phyloP scores from a whole-genome alignment of 148 eudicot genomes.

The Rhododendron ovatum region DNA sequence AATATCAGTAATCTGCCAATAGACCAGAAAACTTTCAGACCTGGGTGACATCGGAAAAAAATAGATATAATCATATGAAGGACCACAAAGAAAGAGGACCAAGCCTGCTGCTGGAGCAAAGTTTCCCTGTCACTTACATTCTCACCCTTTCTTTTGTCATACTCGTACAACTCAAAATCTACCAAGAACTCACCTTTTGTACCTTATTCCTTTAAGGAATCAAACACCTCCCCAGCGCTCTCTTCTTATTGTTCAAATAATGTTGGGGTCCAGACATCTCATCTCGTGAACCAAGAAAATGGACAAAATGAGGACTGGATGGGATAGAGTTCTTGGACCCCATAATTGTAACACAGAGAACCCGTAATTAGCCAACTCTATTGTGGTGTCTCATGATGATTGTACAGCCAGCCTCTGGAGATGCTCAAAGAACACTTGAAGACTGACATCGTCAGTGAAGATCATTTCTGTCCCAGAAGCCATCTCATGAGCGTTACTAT shows the following conservation, averaged over 20 bases:
- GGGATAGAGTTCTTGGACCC: constrained; percentile 9
- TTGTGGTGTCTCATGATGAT: constrained; percentile 53
- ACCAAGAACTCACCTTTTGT: constrained; percentile 6
- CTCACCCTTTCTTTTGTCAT: background rate
- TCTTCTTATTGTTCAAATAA: background rate
- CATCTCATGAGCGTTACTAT: constrained; percentile 73
- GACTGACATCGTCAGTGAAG: constrained; percentile 34
- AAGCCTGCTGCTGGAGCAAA: background rate
- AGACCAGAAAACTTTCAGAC: background rate
- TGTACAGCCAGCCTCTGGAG: constrained; percentile 95
- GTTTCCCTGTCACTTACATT: background rate
- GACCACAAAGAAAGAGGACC: background rate
- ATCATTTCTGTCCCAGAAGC: constrained; percentile 83
- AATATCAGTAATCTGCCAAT: background rate
- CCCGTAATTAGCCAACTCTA: background rate
- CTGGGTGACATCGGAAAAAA: background rate
- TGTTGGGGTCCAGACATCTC: background rate
- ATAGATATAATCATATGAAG: background rate
- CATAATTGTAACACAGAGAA: background rate
- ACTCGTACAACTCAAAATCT: constrained; percentile 11
- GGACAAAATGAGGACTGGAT: background rate
- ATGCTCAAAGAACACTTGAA: constrained; percentile 58
- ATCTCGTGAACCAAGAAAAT: background rate
- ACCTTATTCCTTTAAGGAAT: constrained; percentile 8
- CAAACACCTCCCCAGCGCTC: background rate